phyloP scores from a whole-genome alignment of 192 early-diverging fungal species.

The Gigaspora rosea region DNA sequence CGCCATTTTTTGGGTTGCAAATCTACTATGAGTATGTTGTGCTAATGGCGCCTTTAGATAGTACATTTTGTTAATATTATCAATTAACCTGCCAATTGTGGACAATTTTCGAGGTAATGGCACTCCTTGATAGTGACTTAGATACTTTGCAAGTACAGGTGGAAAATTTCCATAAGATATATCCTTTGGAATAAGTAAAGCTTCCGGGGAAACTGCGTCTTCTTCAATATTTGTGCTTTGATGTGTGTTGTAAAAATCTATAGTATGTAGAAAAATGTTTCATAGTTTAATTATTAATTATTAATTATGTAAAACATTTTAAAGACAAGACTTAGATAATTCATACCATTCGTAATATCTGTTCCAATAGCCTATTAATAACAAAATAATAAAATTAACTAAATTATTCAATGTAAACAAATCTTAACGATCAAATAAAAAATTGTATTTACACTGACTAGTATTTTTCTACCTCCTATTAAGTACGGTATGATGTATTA shows the following conservation, averaged over 20 bases:
- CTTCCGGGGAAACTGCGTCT: background rate
- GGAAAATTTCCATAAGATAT: too few relatives aligned
- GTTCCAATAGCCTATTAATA: slow-evolving; percentile 14
- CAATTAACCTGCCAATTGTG: background rate
- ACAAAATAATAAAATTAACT: too few relatives aligned
- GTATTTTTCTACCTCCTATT: too few relatives aligned
- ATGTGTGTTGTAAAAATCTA: slow-evolving; percentile 21
- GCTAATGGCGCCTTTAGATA: slow-evolving; percentile 8
- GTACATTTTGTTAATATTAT: background rate
- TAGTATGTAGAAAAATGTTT: too few relatives aligned
- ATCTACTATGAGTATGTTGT: background rate
- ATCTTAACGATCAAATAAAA: too few relatives aligned
- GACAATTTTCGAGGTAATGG: too few relatives aligned
- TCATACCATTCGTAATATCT: slow-evolving; percentile 23
- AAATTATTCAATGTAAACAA: too few relatives aligned
- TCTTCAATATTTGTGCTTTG: background rate
- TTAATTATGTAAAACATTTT: background rate
- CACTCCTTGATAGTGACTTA: too few relatives aligned
- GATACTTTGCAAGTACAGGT: too few relatives aligned
- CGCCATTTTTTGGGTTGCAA: background rate
- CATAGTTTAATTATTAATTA: background rate
- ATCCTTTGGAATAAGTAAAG: background rate
- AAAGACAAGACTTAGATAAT: background rate
- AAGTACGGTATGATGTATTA: too few relatives aligned
- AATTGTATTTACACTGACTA: too few relatives aligned